phyloP scores from a whole-genome alignment of 73 alveolate genomes.

The Symbiodinium pilosum region DNA sequence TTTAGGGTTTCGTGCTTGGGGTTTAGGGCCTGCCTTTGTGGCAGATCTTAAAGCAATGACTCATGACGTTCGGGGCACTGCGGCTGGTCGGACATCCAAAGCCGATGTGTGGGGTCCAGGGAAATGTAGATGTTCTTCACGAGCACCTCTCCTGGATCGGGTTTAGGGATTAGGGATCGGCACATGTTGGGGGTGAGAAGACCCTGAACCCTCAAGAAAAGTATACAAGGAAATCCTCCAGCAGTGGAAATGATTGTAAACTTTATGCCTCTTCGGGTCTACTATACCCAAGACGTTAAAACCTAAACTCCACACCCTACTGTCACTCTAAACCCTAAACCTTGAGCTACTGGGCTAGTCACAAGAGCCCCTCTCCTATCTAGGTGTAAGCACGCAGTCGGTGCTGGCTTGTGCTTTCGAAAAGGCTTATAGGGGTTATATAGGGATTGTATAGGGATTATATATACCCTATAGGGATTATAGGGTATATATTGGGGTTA shows the following conservation, averaged over 20 bases:
- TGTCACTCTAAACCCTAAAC: neutral
- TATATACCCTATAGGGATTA: too few species aligned
- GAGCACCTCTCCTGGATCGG: constrained; percentile 20
- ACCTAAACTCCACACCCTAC: neutral
- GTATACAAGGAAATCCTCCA: neutral
- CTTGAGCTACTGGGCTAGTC: neutral
- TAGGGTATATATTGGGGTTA: too few species aligned
- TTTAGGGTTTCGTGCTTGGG: too few species aligned
- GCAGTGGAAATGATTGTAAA: neutral
- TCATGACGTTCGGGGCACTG: neutral
- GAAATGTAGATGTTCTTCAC: constrained; percentile 35
- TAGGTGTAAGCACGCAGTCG: too few species aligned
- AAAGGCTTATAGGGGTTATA: too few species aligned
- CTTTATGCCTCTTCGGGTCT: neutral
- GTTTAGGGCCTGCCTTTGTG: neutral
- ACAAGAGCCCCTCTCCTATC: too few species aligned
- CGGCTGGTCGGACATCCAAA: constrained; percentile 74
- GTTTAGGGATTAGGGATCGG: neutral
- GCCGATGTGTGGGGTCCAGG: constrained; percentile 59
- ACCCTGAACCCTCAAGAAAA: neutral
- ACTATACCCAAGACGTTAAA: neutral
- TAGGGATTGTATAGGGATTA: too few species aligned
- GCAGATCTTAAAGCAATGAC: neutral
- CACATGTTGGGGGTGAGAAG: neutral
- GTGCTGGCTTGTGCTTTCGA: too few species aligned